Evolutionary conservation across 176 grass and related monocot species (phyloP).

Genomic region (Raddia guianensis): DNA sequence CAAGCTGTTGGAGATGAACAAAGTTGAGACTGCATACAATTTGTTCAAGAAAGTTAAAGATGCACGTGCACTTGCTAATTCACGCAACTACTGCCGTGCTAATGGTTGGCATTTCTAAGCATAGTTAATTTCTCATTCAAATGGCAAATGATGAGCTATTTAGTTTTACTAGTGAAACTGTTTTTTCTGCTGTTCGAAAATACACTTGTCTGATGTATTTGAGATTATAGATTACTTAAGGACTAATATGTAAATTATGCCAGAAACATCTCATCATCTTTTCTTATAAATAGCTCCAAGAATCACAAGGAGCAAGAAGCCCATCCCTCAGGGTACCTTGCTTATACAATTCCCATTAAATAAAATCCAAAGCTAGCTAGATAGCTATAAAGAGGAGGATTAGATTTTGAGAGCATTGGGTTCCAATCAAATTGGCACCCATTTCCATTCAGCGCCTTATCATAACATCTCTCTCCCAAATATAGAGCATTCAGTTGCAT

Average conservation of each 20-base stretch:
- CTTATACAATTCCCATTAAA: background rate
- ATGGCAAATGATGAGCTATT: conserved; percentile 1
- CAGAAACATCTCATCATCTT: background rate
- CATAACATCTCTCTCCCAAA: conserved; percentile 26
- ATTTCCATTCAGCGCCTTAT: conserved; percentile 13
- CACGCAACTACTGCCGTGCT: conserved; percentile 70
- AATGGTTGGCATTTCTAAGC: conserved; percentile 82
- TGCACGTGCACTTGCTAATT: conserved; percentile 52
- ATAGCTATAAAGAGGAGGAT: conserved; percentile 36
- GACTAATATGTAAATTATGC: background rate
- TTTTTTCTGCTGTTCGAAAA: background rate
- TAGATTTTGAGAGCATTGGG: conserved; percentile 37
- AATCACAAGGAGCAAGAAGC: conserved; percentile 35
- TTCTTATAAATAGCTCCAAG: conserved; percentile 44
- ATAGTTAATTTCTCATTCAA: background rate
- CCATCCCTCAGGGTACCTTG: conserved; percentile 20
- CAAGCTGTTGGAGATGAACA: conserved; percentile 83
- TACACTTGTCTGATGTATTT: background rate
- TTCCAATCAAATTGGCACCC: conserved; percentile 26
- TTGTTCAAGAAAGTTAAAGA: conserved; percentile 74
- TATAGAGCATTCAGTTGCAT: conserved; percentile 24
- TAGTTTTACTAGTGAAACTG: background rate
- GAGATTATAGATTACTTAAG: background rate
- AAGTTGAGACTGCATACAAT: conserved; percentile 76
- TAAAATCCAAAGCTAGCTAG: conserved; percentile 28